Conservation (phyloP, 768 basidiomycete genomes). For the Nidula microcarpa region DNA sequence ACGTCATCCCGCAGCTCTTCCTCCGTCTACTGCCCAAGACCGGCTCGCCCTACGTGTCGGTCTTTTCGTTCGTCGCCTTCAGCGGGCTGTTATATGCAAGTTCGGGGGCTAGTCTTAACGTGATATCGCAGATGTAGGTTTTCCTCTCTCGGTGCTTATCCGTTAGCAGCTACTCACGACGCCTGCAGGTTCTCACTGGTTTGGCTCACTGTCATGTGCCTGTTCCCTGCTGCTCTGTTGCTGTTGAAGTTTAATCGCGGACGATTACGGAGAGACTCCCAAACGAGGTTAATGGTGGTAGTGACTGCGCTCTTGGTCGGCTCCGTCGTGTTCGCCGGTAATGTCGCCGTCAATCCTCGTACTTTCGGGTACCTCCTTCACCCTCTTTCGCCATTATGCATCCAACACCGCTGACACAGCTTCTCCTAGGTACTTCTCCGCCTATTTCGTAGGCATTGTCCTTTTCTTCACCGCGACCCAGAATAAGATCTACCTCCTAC, state of each 20-base stretch:
- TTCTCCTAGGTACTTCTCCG: constrained; percentile 50
- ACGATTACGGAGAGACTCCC: constrained; percentile 41
- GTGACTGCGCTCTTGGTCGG: constrained; percentile 39
- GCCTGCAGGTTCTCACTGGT: constrained; percentile 55
- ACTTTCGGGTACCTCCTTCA: constrained; percentile 45
- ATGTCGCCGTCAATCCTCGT: constrained; percentile 52
- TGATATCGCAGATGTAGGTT: constrained; percentile 58
- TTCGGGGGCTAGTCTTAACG: constrained; percentile 44
- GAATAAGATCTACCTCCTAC: constrained; percentile 51
- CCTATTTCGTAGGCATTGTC: constrained; percentile 54
- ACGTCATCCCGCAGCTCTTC: constrained; percentile 55
- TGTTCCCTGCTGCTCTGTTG: constrained; percentile 60
- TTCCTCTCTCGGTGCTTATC: too few relatives aligned
- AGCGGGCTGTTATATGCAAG: constrained; percentile 54
- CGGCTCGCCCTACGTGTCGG: constrained; percentile 47
- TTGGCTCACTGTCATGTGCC: constrained; percentile 62
- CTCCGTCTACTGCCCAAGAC: constrained; percentile 45
- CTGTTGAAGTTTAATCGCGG: constrained; percentile 65
- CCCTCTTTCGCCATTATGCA: not conserved
- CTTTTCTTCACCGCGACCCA: constrained; percentile 44
- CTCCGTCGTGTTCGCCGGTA: constrained; percentile 49
- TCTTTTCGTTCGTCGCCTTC: constrained; percentile 47
- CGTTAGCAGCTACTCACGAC: too few relatives aligned
- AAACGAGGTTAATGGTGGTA: constrained; percentile 37
- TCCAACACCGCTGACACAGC: too few relatives aligned